These are phyloP conservation scores for Gonapodya prolifera DNA, from an alignment of 192 early-diverging fungal species.

Conservation along the genomic window DNA sequence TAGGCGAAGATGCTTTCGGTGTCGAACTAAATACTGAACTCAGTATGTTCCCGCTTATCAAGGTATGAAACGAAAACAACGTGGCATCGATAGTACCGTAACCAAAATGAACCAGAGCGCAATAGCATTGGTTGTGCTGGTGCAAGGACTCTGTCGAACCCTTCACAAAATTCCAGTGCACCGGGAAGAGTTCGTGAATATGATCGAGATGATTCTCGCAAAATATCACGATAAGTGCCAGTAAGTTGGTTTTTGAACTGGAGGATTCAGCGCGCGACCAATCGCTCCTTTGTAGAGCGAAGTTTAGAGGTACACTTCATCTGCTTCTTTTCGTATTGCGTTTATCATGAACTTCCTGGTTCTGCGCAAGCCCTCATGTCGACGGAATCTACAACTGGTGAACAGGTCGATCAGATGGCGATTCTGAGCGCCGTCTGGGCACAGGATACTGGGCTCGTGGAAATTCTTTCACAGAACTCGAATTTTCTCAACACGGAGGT, in stretches of 20 bases:
- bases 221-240: slow-evolving; percentile 59
- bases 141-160: slow-evolving; percentile 50
- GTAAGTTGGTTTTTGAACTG: slow-evolving; percentile 10
- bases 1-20: slow-evolving; percentile 31
- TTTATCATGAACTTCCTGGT: not conserved
- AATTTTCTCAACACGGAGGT: slow-evolving; percentile 10
- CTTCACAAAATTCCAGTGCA: slow-evolving; percentile 53
- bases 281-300: not conserved
- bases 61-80: slow-evolving; percentile 27
- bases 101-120: slow-evolving; percentile 37
- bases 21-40: slow-evolving; percentile 36
- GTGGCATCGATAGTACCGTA: not conserved
- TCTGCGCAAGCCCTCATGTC: not conserved
- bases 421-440: slow-evolving; percentile 43
- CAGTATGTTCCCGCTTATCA: slow-evolving; percentile 52
- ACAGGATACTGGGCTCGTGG: slow-evolving; percentile 37
- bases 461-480: slow-evolving; percentile 33
- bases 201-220: slow-evolving; percentile 52
- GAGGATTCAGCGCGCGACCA: not conserved
- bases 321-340: not conserved
- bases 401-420: not conserved
- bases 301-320: not conserved
- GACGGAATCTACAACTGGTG: not conserved
- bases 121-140: slow-evolving; percentile 36
- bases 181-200: slow-evolving; percentile 50